These are phyloP conservation scores for Aspergillus pseudoglaucus DNA, from an alignment of 2,329 filamentous ascomycete species.

Conservation along the genomic window DNA sequence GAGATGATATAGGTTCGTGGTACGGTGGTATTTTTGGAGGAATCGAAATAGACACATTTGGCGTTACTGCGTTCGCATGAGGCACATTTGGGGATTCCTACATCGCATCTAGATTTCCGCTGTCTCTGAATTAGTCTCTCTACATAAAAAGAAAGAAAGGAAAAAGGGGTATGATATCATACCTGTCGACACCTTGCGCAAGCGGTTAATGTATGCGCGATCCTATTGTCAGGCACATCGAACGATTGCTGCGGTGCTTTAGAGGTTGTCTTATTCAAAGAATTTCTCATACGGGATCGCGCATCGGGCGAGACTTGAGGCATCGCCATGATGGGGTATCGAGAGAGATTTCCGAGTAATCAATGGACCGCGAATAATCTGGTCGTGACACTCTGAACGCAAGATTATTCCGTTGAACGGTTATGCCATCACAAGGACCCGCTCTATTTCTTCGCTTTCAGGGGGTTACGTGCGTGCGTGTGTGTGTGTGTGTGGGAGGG, in stretches of 20 bases:
- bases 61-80: conserved; percentile 90
- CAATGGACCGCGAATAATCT: background rate
- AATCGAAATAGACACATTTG: conserved; percentile 92
- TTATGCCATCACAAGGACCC: too few species aligned
- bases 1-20: conserved; percentile 88
- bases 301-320: conserved; percentile 8
- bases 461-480: background rate
- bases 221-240: conserved; percentile 31
- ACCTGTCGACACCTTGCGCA: conserved; percentile 47
- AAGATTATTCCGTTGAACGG: too few species aligned
- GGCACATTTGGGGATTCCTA: conserved; percentile 80
- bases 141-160: background rate
- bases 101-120: conserved; percentile 96
- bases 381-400: background rate
- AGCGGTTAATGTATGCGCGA: conserved; percentile 44
- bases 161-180: conserved; percentile 13
- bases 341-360: background rate
- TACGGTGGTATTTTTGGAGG: conserved; percentile 75
- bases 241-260: conserved; percentile 22
- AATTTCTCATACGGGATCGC: conserved; percentile 19
- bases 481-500: background rate
- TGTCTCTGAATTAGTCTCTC: conserved; percentile 32
- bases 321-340: conserved; percentile 14
- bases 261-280: conserved; percentile 21
- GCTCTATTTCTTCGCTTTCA: background rate